Base-by-base conservation (phyloP, 1,284 basidiomycete genomes). In the Puccinia triticina region DNA sequence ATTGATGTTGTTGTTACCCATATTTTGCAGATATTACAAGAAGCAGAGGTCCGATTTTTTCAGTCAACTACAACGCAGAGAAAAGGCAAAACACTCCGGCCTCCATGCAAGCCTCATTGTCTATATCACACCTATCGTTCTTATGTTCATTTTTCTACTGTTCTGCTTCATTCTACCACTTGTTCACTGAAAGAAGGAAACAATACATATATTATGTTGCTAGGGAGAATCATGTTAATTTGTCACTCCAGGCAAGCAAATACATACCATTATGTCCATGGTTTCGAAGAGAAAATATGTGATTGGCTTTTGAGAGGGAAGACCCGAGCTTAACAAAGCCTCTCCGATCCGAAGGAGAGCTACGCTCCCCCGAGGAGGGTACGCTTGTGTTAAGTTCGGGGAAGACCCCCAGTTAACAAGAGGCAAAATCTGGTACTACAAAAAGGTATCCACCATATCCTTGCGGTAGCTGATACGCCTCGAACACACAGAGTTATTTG, bases 1-100 rank as follows among this genome's bases (percentile, higher is more conserved):
- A 66, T 66, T 32, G 7, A 66, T 66, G 64, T 66, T 66, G 64
- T 66, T 66, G 64, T 66, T 66, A 66, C 37, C 64, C 61, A 64
- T 66, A 40, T 43, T 66, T 66, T 66, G 64, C 64, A 66, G 32
- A 43, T 66, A 7, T 21, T 21, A 23, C 18, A 43, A 40, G 34
- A 66, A 66, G 43, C 1, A 11, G 34, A 66, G 23, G 29, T 43
- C 34, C 34, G 32, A 14, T 66, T n/a, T 3, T 66, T 40, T 66
- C 23, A 34, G 34, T 34, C 26, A 61, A 61, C 29, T 61, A 4
- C 59, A 61, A 34, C 32, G 59, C 26, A 61, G 14, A 61, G 16
- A 32, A 34, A 34, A 8, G 18, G 59, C 11, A 43, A 43, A 43
- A 43, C n/a, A 43, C 3, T 21, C 7, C 16, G 18, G n/a, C 8